phyloP scores from a whole-genome alignment of 179 eudicot species.

The Silene coronaria region DNA sequence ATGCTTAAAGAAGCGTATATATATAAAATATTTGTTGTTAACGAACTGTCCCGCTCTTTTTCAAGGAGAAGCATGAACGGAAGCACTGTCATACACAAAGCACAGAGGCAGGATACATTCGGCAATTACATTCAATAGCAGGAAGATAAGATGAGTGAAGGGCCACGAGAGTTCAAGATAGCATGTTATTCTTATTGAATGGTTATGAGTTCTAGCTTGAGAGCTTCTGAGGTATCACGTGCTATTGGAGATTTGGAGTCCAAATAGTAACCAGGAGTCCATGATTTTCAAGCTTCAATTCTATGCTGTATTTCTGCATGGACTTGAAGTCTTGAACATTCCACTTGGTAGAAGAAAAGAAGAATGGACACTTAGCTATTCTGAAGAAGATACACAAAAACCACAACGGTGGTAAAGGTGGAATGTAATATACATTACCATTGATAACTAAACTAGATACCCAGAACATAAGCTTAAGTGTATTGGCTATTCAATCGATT shows the following conservation, averaged over 20 bases:
- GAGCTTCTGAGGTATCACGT: background rate
- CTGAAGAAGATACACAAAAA: too few species aligned
- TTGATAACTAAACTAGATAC: too few species aligned
- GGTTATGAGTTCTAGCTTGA: background rate
- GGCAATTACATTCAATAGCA: background rate
- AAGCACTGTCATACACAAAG: background rate
- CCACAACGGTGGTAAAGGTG: too few species aligned
- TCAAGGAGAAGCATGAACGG: background rate
- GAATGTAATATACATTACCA: too few species aligned
- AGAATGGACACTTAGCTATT: background rate
- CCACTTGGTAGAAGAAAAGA: background rate
- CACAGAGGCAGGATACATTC: background rate
- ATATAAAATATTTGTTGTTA: background rate
- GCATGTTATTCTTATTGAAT: background rate
- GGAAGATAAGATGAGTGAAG: background rate
- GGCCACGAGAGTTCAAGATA: background rate
- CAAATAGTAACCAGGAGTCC: background rate
- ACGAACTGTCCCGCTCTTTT: background rate
- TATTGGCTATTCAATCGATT: too few species aligned
- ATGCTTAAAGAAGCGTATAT: background rate
- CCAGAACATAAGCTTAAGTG: too few species aligned
- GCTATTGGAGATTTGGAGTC: background rate
- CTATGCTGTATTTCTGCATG: background rate
- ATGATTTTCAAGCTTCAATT: background rate
- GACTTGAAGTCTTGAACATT: background rate